These are phyloP conservation scores for Populus euphratica DNA, from an alignment of 345 rosid genomes.

Conservation along the genomic window DNA sequence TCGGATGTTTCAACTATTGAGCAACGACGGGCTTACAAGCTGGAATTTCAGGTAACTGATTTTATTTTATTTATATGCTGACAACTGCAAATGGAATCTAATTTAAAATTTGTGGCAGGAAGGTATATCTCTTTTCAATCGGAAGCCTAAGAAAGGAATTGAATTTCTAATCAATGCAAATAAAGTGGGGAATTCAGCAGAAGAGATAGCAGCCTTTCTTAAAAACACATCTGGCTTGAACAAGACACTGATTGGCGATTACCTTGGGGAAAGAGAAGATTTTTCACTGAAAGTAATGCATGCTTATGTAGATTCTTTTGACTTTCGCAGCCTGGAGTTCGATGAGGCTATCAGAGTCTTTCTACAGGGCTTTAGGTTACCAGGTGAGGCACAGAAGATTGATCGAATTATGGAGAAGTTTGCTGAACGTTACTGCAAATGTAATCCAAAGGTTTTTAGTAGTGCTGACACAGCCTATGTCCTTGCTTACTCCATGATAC, in stretches of 20 bases:
- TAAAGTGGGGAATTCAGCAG: conserved; percentile 88
- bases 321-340: conserved; percentile 82
- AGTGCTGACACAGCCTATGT: conserved; percentile 99
- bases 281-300: conserved; percentile 95
- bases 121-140: conserved; percentile 98
- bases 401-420: conserved; percentile 99
- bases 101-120: conserved; percentile 78
- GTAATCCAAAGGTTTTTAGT: conserved; percentile 86
- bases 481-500: conserved; percentile 93
- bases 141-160: conserved; percentile 95
- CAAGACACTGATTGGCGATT: conserved; percentile 91
- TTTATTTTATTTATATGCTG: conserved; percentile 10
- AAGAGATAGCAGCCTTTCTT: conserved; percentile 91
- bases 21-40: conserved; percentile 99
- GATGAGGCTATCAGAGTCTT: conserved; percentile 92
- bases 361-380: conserved; percentile 88
- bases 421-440: conserved; percentile 93
- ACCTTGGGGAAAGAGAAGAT: conserved; percentile 98
- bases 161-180: conserved; percentile 91
- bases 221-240: conserved; percentile 84
- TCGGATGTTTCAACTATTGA: conserved; percentile 84
- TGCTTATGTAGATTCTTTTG: conserved; percentile 93
- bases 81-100: conserved; percentile 26
- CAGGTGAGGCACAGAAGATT: conserved; percentile 99
- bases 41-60: conserved; percentile 84